Conservation (phyloP, 768 basidiomycete species). For the Tephrocybe sp. region DNA sequence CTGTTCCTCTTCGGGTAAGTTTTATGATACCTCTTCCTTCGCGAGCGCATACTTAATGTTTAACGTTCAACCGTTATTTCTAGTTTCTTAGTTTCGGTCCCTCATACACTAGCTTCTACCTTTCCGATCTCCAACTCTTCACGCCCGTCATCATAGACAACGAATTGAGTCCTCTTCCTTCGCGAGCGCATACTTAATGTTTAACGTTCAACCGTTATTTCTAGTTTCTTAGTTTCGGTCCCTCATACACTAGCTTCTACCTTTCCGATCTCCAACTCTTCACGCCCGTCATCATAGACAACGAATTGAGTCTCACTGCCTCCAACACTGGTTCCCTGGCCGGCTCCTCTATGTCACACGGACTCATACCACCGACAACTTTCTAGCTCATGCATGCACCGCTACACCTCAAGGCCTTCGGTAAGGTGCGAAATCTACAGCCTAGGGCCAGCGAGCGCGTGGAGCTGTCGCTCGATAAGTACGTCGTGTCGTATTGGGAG, state of each 20-base stretch:
- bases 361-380: conserved; percentile 35
- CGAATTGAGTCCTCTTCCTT: conserved; percentile 46
- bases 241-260: conserved; percentile 72
- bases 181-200: conserved; percentile 3
- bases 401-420: conserved; percentile 49
- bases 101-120: conserved; percentile 69
- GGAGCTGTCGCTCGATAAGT: conserved; percentile 53
- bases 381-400: conserved; percentile 55
- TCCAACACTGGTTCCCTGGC: conserved; percentile 60
- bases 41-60: neutral
- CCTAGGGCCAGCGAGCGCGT: conserved; percentile 46
- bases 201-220: too few species aligned
- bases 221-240: conserved; percentile 52
- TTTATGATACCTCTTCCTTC: neutral
- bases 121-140: conserved; percentile 53
- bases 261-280: conserved; percentile 54
- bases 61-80: too few species aligned
- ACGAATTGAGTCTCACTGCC: conserved; percentile 50
- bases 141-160: conserved; percentile 34
- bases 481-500: conserved; percentile 72
- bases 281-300: conserved; percentile 33
- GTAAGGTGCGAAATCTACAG: conserved; percentile 50
- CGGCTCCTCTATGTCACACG: conserved; percentile 71
- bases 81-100: conserved; percentile 57
- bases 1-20: conserved; percentile 74